Percentiles rank a stretch among this genome's conserved stretches.
These are phyloP conservation scores for Penicillium italicum DNA, from an alignment of 2,329 filamentous ascomycete genomes.

Conservation along the genomic window DNA sequence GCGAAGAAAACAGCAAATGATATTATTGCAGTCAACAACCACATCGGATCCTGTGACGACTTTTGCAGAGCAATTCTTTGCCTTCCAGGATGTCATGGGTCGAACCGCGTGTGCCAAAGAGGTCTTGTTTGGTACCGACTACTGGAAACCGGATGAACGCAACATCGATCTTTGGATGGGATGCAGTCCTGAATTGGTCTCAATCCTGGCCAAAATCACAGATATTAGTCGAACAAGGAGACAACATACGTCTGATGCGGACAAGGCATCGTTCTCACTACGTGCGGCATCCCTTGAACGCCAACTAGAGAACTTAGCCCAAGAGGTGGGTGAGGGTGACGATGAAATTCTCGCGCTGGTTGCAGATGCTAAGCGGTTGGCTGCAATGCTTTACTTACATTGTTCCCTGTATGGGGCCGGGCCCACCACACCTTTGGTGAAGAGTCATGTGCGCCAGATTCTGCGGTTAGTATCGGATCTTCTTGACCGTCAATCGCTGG, in stretches of 20 bases:
- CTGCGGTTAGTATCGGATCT: conserved; percentile 35
- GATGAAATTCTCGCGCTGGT: conserved; percentile 35
- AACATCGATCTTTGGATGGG: conserved; percentile 48
- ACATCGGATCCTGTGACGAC: conserved; percentile 29
- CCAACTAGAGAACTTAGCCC: conserved; percentile 34
- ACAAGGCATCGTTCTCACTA: conserved; percentile 27
- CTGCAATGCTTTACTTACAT: conserved; percentile 46
- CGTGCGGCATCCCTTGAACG: conserved; percentile 36
- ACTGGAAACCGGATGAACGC: conserved; percentile 43
- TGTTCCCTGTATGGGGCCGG: conserved; percentile 45
- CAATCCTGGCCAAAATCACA: conserved; percentile 47
- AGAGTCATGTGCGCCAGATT: conserved; percentile 34
- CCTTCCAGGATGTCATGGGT: conserved; percentile 52
- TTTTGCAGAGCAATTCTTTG: conserved; percentile 49
- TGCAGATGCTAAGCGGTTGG: conserved; percentile 45
- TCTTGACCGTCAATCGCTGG: conserved; percentile 31
- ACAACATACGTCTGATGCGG: conserved; percentile 23
- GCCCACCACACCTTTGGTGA: conserved; percentile 39
- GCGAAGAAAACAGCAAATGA: conserved; percentile 29
- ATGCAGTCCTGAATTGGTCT: conserved; percentile 47
- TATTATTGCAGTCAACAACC: conserved; percentile 9
- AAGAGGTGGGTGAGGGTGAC: conserved; percentile 30
- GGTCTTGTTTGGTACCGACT: conserved; percentile 47
- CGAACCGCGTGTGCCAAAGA: conserved; percentile 50
- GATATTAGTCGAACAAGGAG: conserved; percentile 43